Base-by-base conservation (phyloP, 2,329 filamentous ascomycete genomes). In the Verticillium albo-atrum region DNA sequence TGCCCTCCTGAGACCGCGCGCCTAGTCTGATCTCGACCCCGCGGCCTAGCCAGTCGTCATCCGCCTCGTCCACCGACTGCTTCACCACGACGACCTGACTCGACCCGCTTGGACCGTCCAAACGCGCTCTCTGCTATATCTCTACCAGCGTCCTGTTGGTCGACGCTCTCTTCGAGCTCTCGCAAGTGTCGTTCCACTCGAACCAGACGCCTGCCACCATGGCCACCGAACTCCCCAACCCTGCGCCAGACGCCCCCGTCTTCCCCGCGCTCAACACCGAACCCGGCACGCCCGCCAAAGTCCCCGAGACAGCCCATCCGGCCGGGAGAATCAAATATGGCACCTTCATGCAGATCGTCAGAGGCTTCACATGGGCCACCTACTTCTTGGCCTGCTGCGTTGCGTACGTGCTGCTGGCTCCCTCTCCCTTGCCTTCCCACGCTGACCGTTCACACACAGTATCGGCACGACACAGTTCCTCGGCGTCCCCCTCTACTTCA, bases 381-480 rank as follows among this genome's bases (percentile, higher is more conserved):
- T 88, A 86, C 69, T 86, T 88, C 66, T 64, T 74, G 17, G 66
- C 68, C 17, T 79, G 81, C 62, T 78, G 76, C 61, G 34, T 82
- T 51, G 72, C 75, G 84, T 87, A 78, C 55, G 80, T 68, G 56
- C 34, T 20, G 10, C 42, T 32, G 2, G 20, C 28, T 28, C 15
- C 47, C 55, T 15, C 28, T 9, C 15, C 12, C 28, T 15, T 25
- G 14, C 2, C 4, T 15, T 50, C 1, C 4, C 15, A 50, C n/a
- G 17, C 17, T 30, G 50, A 26, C 30, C 25, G 52, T 37, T 34
- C 28, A 53, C 59, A 25, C 61, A 14, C 64, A 89, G 86, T 17
- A 86, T 90, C 68, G 83, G 85, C 66, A 72, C 84, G 20, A 91
- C 91, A 6, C 91, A 96, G 69, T 80, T 92, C 63, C 76, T 96